Evolutionary conservation across 2,329 filamentous ascomycete species (phyloP).

Genomic region (Chaetomiaceae sp.): DNA sequence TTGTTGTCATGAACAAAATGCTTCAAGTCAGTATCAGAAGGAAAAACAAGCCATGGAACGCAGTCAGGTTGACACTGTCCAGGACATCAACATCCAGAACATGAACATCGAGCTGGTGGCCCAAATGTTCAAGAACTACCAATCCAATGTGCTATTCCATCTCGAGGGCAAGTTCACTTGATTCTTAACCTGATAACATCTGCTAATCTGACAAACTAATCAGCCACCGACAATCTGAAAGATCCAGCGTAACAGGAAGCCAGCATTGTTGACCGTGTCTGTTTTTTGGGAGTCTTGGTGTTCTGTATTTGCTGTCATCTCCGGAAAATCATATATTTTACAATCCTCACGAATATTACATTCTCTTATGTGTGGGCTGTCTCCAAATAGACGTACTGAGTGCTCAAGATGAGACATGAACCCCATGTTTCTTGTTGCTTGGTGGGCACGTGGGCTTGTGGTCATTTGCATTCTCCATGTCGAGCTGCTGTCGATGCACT

Average conservation of each 20-base stretch:
- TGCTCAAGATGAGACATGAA: too few relatives aligned
- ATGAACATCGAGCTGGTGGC: constrained; percentile 98
- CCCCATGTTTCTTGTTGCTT: too few relatives aligned
- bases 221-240: constrained; percentile 79
- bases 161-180: constrained; percentile 71
- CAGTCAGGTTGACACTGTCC: neutral
- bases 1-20: constrained; percentile 87
- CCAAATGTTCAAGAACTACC: constrained; percentile 99
- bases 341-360: too few relatives aligned
- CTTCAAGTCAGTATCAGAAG: constrained; percentile 59
- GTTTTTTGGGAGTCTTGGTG: too few relatives aligned
- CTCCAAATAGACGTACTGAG: too few relatives aligned
- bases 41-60: neutral
- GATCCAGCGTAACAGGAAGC: constrained; percentile 56
- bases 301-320: too few relatives aligned
- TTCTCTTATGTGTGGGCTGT: too few relatives aligned
- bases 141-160: constrained; percentile 95
- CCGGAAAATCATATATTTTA: too few relatives aligned
- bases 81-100: constrained; percentile 98
- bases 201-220: neutral
- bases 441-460: too few relatives aligned
- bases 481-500: too few relatives aligned
- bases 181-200: neutral
- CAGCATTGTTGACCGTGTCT: too few relatives aligned
- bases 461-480: too few relatives aligned